These are phyloP conservation scores for Yamadazyma olivae DNA, from an alignment of 805 yeast genomes.

Conservation along the genomic window DNA sequence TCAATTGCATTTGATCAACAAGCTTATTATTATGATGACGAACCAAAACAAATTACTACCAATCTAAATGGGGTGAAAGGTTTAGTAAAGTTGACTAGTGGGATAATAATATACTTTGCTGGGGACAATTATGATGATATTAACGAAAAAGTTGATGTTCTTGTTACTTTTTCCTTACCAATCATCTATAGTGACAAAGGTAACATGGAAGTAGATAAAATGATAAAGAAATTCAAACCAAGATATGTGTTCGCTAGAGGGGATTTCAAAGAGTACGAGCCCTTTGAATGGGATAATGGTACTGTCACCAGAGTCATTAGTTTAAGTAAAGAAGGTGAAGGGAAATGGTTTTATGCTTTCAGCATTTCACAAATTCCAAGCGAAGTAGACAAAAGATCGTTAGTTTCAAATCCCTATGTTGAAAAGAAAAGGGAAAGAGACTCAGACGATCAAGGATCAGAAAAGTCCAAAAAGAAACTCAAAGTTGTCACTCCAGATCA, in stretches of 20 bases:
- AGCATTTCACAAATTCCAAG: conserved; percentile 15
- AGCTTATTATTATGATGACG: conserved; percentile 4
- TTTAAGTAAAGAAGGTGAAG: conserved; percentile 55
- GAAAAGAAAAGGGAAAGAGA: conserved; percentile 14
- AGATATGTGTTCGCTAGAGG: conserved; percentile 67
- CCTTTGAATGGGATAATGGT: conserved; percentile 55
- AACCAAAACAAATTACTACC: conserved; percentile 12
- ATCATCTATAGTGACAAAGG: conserved; percentile 46
- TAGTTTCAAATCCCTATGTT: conserved; percentile 25
- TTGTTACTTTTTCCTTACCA: conserved; percentile 58
- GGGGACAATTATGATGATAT: conserved; percentile 14
- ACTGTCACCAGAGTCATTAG: conserved; percentile 62
- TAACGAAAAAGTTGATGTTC: conserved; percentile 42
- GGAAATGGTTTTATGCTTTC: conserved; percentile 77
- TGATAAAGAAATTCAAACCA: conserved; percentile 49
- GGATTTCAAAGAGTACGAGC: conserved; percentile 49
- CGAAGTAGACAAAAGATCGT: conserved; percentile 6
- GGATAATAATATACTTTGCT: conserved; percentile 47
- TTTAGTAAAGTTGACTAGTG: conserved; percentile 35
- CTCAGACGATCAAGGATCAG: conserved; percentile 12
- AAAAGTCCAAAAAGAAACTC: conserved; percentile 24
- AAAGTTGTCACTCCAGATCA: conserved; percentile 50
- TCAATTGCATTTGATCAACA: conserved; percentile 16
- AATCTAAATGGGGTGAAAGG: conserved; percentile 26
- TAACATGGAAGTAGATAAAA: conserved; percentile 39